Evolutionary conservation across 305 asterid genomes (phyloP), one percentile per base, ranked within the genome.

Genomic region (Plantago coronopus): DNA sequence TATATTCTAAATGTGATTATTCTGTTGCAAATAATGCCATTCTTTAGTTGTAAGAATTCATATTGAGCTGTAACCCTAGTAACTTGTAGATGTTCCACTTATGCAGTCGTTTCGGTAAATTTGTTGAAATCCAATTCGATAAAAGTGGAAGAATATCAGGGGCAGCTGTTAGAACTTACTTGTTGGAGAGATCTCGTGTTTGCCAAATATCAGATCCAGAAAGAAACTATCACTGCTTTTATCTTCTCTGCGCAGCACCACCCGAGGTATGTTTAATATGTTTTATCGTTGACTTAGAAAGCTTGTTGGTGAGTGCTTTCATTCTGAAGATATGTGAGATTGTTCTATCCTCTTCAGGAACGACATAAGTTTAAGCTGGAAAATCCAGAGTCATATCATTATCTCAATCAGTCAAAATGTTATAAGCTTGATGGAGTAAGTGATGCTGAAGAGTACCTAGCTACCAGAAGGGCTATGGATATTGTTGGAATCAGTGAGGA

Each of bases 401-500:
- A 87, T 74, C 87, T 94, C 16, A 94, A 94, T 73, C 99, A 94
- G 77, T 90, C 99, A 17, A 90, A 77, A 56, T 87, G 81, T 76
- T 87, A 68, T 80, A 85, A 76, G 69, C 96, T 90, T 13, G 96
- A 87, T 66, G 99, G 97, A 54, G 84, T 94, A 70, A 78, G 77
- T 80, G 97, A 94, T 71, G 81, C 95, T 34, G 87, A 90, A 64
- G 99, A 90, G 69, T 94, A 87, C 78, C 88, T 90, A 60, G 95
- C 95, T 16, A 90, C 97, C 63, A 81, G 95, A 83, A 81, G 97
- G 81, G 99, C 99, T 66, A 94, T 94, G 99, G 99, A 94, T 81
- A 83, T 90, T 60, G 99, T 94, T 71, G 99, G 99, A 79, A 94
- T 94, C 72, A 75, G 95, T 58, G 96, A 83, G 72, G 95, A 90